A percentile compares a stretch with the other conserved stretches of the same genome.
These are phyloP conservation scores for Neonectria sp. DNA, from an alignment of 2,329 filamentous ascomycete species.

Conservation along the genomic window DNA sequence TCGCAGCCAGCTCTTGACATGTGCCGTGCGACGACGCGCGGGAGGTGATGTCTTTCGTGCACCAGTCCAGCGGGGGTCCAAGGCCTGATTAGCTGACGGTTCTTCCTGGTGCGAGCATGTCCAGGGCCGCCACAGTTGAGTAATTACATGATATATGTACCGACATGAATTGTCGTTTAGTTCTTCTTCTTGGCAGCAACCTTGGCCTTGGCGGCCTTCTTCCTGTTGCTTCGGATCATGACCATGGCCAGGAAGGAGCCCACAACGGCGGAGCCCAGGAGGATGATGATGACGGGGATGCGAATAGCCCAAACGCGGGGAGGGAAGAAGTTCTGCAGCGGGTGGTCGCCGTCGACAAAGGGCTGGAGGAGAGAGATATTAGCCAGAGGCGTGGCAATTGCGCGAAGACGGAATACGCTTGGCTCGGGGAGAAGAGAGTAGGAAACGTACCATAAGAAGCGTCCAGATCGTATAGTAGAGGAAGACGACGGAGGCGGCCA, in stretches of 20 bases:
- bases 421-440: conserved; percentile 16
- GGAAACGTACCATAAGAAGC: conserved; percentile 85
- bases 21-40: conserved; percentile 18
- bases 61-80: conserved; percentile 14
- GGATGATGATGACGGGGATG: conserved; percentile 95
- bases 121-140: conserved; percentile 32
- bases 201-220: conserved; percentile 96
- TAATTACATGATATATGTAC: conserved; percentile 43
- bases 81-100: conserved; percentile 38
- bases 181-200: conserved; percentile 90
- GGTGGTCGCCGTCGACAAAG: conserved; percentile 96
- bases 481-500: conserved; percentile 75
- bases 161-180: conserved; percentile 56
- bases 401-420: conserved; percentile 6
- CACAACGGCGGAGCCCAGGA: conserved; percentile 92
- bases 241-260: conserved; percentile 96
- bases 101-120: conserved; percentile 28
- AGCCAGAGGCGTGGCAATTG: conserved; percentile 26
- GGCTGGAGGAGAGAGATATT: conserved; percentile 71
- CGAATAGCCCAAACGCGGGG: conserved; percentile 99
- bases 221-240: conserved; percentile 99
- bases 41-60: conserved; percentile 14
- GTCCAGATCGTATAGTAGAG: conserved; percentile 98
- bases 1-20: conserved; percentile 34
- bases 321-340: conserved; percentile 94